Base-by-base conservation (phyloP, 805 yeast species). In the Isabelozyma rhagii region DNA sequence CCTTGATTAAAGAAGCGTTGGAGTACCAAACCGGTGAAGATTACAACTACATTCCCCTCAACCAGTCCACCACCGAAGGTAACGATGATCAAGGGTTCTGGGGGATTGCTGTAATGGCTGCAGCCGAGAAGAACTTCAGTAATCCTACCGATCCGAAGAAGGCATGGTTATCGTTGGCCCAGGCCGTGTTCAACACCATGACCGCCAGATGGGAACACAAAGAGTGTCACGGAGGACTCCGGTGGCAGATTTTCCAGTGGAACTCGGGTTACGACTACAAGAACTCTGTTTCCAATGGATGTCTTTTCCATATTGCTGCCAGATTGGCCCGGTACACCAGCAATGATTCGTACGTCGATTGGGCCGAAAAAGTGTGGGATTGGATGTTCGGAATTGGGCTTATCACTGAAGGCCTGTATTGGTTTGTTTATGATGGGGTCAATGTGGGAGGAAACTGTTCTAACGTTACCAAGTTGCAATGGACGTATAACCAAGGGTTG, bases 11-110 rank as follows among this genome's bases (percentile, higher is more conserved):
- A 58, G 72, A 77, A 38, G 87, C 96, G 3, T 65, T 93, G 58
- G 62, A 80, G 46, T 83, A 81, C 61, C 98, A 93, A 68, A 81
- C 82, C 8, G 82, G 62, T 51, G 80, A 79, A 9, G 77, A 84
- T 63, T 72, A 82, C 71, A 85, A 93, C 69, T 94, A 84, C 68
- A 84, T 93, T 67, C 97, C 97, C 4, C 72, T 83, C 52, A 89
- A 90, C 67, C 97, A 92, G 69, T 82, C 92, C 9, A 83, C 91
- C 36, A 88, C 96, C 1, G 97, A 93, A 70, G 99, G 98, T 61
- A 93, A 93, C 64, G 99, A 93, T 77, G 98, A 93, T 74, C 98
- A 93, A 72, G 97, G 89, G 1, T 90, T 93, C 66, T 93, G 98
- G 98, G 98, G 97, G 5, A 75, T 94, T 52, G 87, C 96, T 1